Base-by-base conservation (phyloP, 306 rosid genomes). In the Rosa multiflora region DNA sequence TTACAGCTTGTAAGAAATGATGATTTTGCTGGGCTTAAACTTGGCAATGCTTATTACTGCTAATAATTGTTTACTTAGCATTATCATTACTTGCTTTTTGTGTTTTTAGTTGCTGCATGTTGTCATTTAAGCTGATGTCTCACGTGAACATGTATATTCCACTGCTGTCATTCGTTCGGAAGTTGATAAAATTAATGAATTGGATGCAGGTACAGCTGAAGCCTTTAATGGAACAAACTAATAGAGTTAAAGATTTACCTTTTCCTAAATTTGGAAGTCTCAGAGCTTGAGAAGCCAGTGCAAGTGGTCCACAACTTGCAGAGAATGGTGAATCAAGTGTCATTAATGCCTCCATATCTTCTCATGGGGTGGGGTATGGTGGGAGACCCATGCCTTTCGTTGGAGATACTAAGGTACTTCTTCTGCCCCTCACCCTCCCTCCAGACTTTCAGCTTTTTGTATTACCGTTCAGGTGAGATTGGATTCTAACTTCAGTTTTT, bases 271-370 rank as follows among this genome's bases (percentile, higher is more conserved):
- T 91, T 83, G 94, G 93, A 80, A 88, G 72, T 80, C 99, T 94
- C 84, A 91, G 83, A 84, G 99, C 97, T 85, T 94, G 99, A 97
- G 99, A 94, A 85, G 95, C 92, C 67, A 89, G 91, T 76, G 97
- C 97, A 64, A 87, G 90, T 84, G 91, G 92, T 67, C 89, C 92
- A 66, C 86, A 81, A 76, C 97, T 89, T 78, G 92, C 89, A 42
- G 92, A 82, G 76, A 89, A 91, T 82, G 97, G 93, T 62, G 97
- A 91, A 76, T 70, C 84, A 6, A 81, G 80, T 52, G 86, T 82
- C 49, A 84, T 63, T 58, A 89, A 93, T 81, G 95, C 93, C 55
- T 85, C 95, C 73, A 91, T 81, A 85, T 83, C 89, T 37, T 84
- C 93, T 18, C 90, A 83, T 47, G 89, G 86, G 70, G 44, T 88